Percentiles rank a stretch among this genome's conserved stretches.
These are phyloP conservation scores for Phoenix dactylifera DNA, from an alignment of 176 grass and related monocot species.

Conservation along the genomic window DNA sequence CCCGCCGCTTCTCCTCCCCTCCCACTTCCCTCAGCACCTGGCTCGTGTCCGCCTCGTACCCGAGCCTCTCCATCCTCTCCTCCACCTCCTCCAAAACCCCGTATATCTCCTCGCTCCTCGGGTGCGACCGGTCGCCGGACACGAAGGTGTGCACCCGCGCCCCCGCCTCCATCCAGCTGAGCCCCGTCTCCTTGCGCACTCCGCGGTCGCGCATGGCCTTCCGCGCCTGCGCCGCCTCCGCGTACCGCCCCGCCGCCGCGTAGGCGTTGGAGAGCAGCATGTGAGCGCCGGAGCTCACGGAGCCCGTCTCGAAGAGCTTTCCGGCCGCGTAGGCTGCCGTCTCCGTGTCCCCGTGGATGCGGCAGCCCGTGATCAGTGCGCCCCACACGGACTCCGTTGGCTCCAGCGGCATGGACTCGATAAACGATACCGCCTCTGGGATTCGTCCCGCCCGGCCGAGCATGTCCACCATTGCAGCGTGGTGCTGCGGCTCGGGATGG, in stretches of 20 bases:
- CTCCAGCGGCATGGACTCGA: slow-evolving; percentile 82
- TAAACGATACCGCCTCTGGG: slow-evolving; percentile 56
- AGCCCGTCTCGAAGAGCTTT: slow-evolving; percentile 57
- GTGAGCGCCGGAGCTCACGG: slow-evolving; percentile 57
- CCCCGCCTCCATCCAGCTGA: slow-evolving; percentile 80
- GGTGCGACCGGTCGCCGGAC: slow-evolving; percentile 62
- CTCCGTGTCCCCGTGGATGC: slow-evolving; percentile 69
- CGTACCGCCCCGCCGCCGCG: slow-evolving; percentile 59
- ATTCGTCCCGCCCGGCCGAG: slow-evolving; percentile 70
- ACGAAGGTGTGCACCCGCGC: slow-evolving; percentile 80
- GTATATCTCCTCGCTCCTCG: slow-evolving; percentile 62
- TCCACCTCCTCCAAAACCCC: slow-evolving; percentile 52
- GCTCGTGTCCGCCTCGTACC: slow-evolving; percentile 73
- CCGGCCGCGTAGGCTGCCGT: slow-evolving; percentile 57
- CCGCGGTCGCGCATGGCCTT: slow-evolving; percentile 92
- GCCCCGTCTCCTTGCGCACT: slow-evolving; percentile 70
- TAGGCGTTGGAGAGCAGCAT: slow-evolving; percentile 81
- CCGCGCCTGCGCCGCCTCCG: slow-evolving; percentile 62
- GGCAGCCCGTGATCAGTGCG: slow-evolving; percentile 76
- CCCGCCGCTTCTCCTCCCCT: slow-evolving; percentile 47
- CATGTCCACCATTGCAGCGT: slow-evolving; percentile 80
- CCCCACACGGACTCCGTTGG: slow-evolving; percentile 82
- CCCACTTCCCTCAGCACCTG: slow-evolving; percentile 65
- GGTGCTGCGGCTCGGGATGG: slow-evolving; percentile 59
- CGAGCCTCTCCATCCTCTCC: slow-evolving; percentile 65